Percentiles rank a stretch among this genome's conserved stretches.
Conservation (phyloP, 352 stramenopile genomes). For the Thalassiosira delicatula region DNA sequence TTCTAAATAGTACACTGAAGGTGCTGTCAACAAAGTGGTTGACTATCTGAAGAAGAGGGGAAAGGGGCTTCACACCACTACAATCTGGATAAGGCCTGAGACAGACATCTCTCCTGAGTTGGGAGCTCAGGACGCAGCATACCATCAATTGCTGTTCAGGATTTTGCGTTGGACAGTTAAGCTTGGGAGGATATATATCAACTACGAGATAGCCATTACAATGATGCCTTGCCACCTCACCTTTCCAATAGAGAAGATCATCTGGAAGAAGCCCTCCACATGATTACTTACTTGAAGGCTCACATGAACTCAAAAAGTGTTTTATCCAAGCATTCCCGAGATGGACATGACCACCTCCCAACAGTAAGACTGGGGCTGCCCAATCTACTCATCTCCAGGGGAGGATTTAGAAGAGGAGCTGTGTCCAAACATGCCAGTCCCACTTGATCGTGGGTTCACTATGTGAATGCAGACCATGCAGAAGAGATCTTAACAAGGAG, state of each 20-base stretch:
- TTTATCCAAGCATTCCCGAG: background rate
- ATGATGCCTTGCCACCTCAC: conserved; percentile 53
- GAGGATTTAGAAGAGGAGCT: conserved; percentile 1
- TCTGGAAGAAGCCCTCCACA: conserved; percentile 21
- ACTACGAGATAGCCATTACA: conserved; percentile 51
- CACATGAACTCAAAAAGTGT: conserved; percentile 26
- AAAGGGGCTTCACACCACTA: background rate
- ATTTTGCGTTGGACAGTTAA: conserved; percentile 58
- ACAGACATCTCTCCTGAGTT: conserved; percentile 54
- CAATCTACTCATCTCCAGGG: background rate
- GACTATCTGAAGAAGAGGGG: conserved; percentile 20
- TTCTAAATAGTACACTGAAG: conserved; percentile 50
- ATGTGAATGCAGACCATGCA: conserved; percentile 38
- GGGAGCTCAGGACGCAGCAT: conserved; percentile 19
- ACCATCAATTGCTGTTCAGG: conserved; percentile 55
- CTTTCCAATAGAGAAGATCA: conserved; percentile 41
- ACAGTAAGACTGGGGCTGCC: background rate
- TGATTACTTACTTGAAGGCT: conserved; percentile 46
- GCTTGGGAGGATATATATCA: conserved; percentile 52
- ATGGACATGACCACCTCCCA: background rate
- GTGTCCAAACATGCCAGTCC: background rate
- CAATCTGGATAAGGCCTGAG: conserved; percentile 42
- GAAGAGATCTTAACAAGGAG: conserved; percentile 17
- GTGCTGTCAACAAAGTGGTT: conserved; percentile 50
- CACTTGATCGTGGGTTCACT: background rate